Percentiles rank a stretch among this genome's conserved stretches.
Evolutionary conservation across 179 eudicot genomes (phyloP).

Genomic region (Beta corolliflora): DNA sequence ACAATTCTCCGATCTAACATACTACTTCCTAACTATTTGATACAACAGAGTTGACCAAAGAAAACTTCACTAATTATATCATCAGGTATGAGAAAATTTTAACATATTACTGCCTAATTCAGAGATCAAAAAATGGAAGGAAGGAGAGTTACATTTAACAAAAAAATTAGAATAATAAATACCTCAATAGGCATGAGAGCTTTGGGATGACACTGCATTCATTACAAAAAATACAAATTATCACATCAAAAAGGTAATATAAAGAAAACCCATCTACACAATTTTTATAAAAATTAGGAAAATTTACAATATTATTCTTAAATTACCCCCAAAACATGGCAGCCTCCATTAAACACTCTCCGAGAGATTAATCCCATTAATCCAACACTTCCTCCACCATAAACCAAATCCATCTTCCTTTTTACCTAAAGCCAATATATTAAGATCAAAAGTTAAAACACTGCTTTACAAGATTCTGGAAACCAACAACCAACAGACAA

Average conservation of each 20-base stretch:
- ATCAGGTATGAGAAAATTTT: background rate
- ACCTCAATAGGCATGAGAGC: constrained; percentile 97
- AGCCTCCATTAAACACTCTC: constrained; percentile 76
- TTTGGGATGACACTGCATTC: constrained; percentile 85
- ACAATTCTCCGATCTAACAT: background rate
- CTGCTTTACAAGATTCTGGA: background rate
- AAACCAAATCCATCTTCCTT: constrained; percentile 87
- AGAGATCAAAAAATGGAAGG: no score
- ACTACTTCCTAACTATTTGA: background rate
- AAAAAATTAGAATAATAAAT: constrained; percentile 26
- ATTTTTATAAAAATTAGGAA: background rate
- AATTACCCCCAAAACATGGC: constrained; percentile 95
- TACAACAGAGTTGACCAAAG: constrained; percentile 13
- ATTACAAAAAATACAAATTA: constrained; percentile 15
- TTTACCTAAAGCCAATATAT: constrained; percentile 52
- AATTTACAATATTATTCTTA: background rate
- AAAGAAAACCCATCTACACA: background rate
- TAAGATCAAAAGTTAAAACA: background rate
- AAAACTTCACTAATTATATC: background rate
- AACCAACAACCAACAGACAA: no score
- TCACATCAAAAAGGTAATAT: background rate
- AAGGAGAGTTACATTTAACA: no score
- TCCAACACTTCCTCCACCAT: constrained; percentile 98
- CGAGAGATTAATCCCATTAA: constrained; percentile 90
- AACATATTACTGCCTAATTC: background rate